A percentile compares a stretch with the other conserved stretches of the same genome.
Evolutionary conservation across 2,329 filamentous ascomycete genomes (phyloP).

Genomic region (Didymella keratinophila): DNA sequence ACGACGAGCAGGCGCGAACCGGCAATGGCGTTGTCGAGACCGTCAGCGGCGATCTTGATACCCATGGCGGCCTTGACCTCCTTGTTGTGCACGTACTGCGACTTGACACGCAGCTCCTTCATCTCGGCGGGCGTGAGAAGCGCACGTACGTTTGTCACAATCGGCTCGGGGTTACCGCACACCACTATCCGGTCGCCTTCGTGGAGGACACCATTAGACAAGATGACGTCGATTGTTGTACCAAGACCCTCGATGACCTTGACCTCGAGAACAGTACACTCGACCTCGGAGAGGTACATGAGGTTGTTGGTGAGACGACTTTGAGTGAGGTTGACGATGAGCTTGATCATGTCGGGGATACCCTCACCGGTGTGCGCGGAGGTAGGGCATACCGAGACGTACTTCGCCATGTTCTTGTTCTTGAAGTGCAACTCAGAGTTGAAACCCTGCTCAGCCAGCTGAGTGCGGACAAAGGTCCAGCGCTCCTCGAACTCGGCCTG

Average conservation of each 20-base stretch:
- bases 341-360: conserved; percentile 98
- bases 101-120: conserved; percentile 94
- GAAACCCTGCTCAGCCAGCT: conserved; percentile 95
- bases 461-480: conserved; percentile 88
- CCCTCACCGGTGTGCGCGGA: conserved; percentile 99
- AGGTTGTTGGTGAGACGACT: conserved; percentile 96
- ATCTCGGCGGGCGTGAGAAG: conserved; percentile 91
- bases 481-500: conserved; percentile 94
- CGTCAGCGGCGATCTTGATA: conserved; percentile 98
- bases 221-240: conserved; percentile 96
- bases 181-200: conserved; percentile 95
- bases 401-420: conserved; percentile 95
- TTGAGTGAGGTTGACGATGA: conserved; percentile 89
- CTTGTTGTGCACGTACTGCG: conserved; percentile 97
- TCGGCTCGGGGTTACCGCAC: conserved; percentile 95
- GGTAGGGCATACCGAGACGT: conserved; percentile 95
- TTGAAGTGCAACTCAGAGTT: conserved; percentile 97
- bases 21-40: conserved; percentile 93
- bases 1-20: conserved; percentile 94
- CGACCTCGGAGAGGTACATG: conserved; percentile 98
- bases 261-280: conserved; percentile 97
- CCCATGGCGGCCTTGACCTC: conserved; percentile 97
- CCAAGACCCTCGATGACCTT: conserved; percentile 99
- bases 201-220: conserved; percentile 92
- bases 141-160: conserved; percentile 93